A percentile compares a stretch with the other conserved stretches of the same genome.
Evolutionary conservation across 2,329 filamentous ascomycete genomes (phyloP).

Genomic region (Talaromyces amestolkiae): DNA sequence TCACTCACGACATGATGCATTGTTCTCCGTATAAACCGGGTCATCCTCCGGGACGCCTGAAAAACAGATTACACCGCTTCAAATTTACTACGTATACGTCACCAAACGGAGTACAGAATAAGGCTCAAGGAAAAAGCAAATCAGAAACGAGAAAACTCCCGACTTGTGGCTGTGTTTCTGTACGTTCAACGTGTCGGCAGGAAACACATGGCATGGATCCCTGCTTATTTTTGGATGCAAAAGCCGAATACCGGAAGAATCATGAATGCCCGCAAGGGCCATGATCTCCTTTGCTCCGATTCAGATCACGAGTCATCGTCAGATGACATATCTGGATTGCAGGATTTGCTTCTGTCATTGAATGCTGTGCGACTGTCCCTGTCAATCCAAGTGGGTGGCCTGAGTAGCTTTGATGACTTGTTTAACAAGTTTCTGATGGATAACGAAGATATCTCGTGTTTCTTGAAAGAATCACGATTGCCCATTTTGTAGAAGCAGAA

Average conservation of each 20-base stretch:
- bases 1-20: background rate
- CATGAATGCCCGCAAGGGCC: background rate
- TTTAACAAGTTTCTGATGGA: background rate
- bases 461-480: background rate
- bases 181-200: constrained; percentile 3
- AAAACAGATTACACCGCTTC: background rate
- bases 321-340: background rate
- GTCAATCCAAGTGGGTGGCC: background rate
- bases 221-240: background rate
- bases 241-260: background rate
- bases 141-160: background rate
- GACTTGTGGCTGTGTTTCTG: constrained; percentile 5
- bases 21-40: background rate
- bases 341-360: background rate
- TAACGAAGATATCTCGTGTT: background rate
- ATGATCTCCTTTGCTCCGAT: background rate
- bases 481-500: background rate
- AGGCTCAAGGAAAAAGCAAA: background rate
- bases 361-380: background rate
- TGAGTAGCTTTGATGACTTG: background rate
- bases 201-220: constrained; percentile 10
- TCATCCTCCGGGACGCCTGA: background rate
- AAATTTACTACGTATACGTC: background rate
- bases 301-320: constrained; percentile 5
- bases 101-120: background rate